Evolutionary conservation across 2,329 filamentous ascomycete species (phyloP).

Genomic region (Fusarium circinatum): DNA sequence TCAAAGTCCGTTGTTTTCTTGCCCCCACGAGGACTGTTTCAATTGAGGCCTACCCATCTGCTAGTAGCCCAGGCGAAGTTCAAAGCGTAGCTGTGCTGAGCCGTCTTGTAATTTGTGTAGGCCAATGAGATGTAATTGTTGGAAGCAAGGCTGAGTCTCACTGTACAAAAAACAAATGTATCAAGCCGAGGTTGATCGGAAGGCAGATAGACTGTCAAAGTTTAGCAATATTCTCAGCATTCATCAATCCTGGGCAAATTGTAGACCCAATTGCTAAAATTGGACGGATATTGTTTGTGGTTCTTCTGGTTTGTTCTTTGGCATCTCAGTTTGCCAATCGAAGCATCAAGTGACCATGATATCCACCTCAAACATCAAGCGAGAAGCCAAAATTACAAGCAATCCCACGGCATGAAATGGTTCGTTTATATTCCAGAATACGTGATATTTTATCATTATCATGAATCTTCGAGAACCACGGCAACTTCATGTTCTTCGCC

Average conservation of each 20-base stretch:
- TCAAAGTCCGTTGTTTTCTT: no score
- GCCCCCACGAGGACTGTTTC: not conserved
- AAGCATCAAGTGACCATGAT: not conserved
- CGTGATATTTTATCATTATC: not conserved
- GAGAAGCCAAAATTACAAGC: not conserved
- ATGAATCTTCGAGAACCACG: constrained; percentile 9
- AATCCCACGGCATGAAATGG: not conserved
- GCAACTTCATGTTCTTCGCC: not conserved
- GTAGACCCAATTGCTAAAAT: not conserved
- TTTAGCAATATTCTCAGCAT: not conserved
- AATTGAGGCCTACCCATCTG: constrained; percentile 15
- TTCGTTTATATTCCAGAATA: not conserved
- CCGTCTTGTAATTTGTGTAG: not conserved
- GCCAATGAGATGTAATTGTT: constrained; percentile 7
- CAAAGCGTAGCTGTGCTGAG: not conserved
- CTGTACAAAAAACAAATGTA: not conserved
- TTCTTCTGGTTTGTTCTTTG: not conserved
- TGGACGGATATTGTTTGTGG: not conserved
- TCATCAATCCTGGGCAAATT: not conserved
- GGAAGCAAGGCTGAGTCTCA: constrained; percentile 25
- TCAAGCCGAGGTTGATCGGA: not conserved
- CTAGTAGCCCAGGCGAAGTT: not conserved
- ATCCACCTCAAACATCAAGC: not conserved
- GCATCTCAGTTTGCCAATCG: not conserved
- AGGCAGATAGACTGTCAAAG: constrained; percentile 5